Percentiles rank a stretch among this genome's conserved stretches.
Conservation (phyloP, 345 rosid genomes). For the Angophora floribunda region DNA sequence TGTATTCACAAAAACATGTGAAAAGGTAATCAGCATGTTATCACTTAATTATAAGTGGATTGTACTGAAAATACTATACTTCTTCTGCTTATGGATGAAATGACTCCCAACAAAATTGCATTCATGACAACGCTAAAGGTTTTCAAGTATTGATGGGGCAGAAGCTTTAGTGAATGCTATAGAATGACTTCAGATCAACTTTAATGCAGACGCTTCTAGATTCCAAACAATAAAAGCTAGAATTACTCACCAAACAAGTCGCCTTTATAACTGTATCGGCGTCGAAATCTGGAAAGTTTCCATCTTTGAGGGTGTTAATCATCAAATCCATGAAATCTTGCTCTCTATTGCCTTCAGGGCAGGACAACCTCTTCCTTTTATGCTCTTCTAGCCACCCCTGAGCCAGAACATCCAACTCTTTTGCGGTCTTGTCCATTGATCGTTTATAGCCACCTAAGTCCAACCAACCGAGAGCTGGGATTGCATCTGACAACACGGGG, state of each 20-base stretch:
- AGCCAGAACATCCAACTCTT: conserved; percentile 14
- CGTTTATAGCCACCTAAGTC: conserved; percentile 15
- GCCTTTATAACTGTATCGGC: conserved; percentile 18
- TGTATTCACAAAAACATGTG: neutral
- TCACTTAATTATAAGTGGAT: neutral
- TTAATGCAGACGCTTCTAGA: neutral
- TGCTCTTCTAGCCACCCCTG: conserved; percentile 36
- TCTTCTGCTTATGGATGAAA: neutral
- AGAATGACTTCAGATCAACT: neutral
- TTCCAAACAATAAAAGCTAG: neutral
- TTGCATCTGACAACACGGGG: conserved; percentile 16
- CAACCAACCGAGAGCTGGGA: conserved; percentile 34
- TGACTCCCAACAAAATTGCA: neutral
- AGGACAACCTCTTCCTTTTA: conserved; percentile 2
- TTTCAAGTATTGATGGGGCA: neutral
- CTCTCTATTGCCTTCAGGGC: conserved; percentile 1
- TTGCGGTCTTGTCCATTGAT: conserved; percentile 26
- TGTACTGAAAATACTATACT: neutral
- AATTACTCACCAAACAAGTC: conserved; percentile 14
- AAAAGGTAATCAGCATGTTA: neutral
- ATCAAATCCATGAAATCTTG: conserved; percentile 33
- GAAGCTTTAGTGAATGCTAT: neutral
- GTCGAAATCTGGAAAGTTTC: neutral
- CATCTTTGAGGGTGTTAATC: conserved; percentile 8
- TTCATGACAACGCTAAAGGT: neutral